Evolutionary conservation across 2,329 filamentous ascomycete species (phyloP).

Genomic region (Fusarium coffeatum): DNA sequence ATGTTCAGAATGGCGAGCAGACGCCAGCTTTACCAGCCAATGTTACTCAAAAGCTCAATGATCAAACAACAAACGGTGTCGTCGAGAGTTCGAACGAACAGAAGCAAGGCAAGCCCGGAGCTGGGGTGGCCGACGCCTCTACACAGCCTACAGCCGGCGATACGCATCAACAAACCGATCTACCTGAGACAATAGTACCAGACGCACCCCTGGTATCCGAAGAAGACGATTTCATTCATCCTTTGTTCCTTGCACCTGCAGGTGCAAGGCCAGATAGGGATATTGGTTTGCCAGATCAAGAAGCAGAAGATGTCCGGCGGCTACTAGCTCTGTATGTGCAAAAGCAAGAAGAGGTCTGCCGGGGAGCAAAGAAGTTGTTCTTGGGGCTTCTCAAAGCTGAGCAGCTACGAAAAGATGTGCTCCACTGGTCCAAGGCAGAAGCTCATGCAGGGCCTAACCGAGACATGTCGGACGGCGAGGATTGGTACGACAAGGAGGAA

Average conservation of each 20-base stretch:
- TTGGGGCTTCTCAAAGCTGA: constrained; percentile 79
- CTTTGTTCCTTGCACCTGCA: constrained; percentile 76
- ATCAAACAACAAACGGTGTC: constrained; percentile 14
- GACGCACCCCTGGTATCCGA: constrained; percentile 15
- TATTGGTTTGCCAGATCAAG: constrained; percentile 75
- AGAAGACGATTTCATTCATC: constrained; percentile 72
- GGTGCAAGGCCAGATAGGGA: constrained; percentile 74
- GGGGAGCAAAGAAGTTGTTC: constrained; percentile 75
- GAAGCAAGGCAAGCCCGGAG: background rate
- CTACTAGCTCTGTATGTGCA: constrained; percentile 82
- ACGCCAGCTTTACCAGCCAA: constrained; percentile 1
- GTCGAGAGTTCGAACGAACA: constrained; percentile 5
- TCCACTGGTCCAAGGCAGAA: constrained; percentile 82
- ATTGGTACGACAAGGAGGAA: constrained; percentile 87
- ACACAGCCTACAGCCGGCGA: constrained; percentile 12
- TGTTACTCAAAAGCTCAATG: background rate
- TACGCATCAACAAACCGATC: constrained; percentile 13
- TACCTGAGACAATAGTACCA: constrained; percentile 17
- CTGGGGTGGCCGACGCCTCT: background rate
- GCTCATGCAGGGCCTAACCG: constrained; percentile 73
- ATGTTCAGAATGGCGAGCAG: constrained; percentile 25
- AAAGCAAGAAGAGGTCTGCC: constrained; percentile 86
- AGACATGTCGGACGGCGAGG: constrained; percentile 88
- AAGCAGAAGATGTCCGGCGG: constrained; percentile 82
- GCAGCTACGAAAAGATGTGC: constrained; percentile 75